These are phyloP conservation scores for Pestalotiopsis sp. DNA, from an alignment of 2,329 filamentous ascomycete species.

Conservation along the genomic window DNA sequence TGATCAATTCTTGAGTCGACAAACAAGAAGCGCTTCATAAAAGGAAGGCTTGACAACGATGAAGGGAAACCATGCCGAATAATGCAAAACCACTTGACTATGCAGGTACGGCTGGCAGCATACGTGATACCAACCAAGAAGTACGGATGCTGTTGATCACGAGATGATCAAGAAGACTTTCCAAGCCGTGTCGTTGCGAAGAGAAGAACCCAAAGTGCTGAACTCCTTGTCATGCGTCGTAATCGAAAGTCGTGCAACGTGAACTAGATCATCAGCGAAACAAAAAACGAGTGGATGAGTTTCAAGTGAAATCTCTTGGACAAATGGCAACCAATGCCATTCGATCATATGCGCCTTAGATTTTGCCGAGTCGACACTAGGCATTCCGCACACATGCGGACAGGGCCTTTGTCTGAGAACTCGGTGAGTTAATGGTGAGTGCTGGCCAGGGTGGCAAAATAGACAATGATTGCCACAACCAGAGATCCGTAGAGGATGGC, in stretches of 20 bases:
- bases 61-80: background rate
- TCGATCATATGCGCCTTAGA: background rate
- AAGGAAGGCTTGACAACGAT: background rate
- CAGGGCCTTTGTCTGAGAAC: background rate
- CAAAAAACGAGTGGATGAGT: conserved; percentile 9
- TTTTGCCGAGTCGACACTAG: background rate
- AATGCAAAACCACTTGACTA: background rate
- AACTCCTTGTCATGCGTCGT: background rate
- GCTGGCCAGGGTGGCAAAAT: conserved; percentile 19
- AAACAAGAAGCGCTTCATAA: background rate
- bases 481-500: conserved; percentile 20
- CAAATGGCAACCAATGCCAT: background rate
- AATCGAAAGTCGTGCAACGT: background rate
- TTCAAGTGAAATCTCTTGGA: conserved; percentile 2
- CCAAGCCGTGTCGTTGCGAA: background rate
- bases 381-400: background rate
- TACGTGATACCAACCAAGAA: background rate
- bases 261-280: conserved; percentile 10
- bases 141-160: background rate
- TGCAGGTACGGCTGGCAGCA: background rate
- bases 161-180: background rate
- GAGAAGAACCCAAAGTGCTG: background rate
- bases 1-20: background rate
- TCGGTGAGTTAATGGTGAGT: background rate
- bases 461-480: conserved; percentile 22